These are phyloP conservation scores for Albifimbria verrucaria DNA, from an alignment of 2,329 filamentous ascomycete genomes.

Conservation along the genomic window DNA sequence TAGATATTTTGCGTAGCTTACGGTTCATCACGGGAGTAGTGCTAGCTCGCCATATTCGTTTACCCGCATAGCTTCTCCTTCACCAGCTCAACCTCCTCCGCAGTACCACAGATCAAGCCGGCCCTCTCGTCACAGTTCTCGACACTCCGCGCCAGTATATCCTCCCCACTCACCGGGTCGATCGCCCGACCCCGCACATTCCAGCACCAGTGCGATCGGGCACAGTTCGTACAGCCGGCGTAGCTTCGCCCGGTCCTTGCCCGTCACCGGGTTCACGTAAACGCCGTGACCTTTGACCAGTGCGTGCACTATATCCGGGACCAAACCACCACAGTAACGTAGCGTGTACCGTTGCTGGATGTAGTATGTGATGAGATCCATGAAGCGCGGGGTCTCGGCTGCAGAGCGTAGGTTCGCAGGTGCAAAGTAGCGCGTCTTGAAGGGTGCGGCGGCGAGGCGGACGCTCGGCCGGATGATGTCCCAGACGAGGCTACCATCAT, in stretches of 20 bases:
- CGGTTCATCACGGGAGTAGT: no score
- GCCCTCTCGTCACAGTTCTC: conserved; percentile 45
- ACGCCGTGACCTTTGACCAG: conserved; percentile 60
- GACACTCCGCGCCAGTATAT: conserved; percentile 37
- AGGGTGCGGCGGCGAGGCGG: conserved; percentile 31
- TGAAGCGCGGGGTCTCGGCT: conserved; percentile 47
- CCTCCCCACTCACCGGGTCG: conserved; percentile 40
- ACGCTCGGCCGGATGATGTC: conserved; percentile 40
- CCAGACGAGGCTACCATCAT: conserved; percentile 17
- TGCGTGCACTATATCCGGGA: conserved; percentile 58
- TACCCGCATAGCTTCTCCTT: conserved; percentile 15
- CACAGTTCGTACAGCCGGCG: conserved; percentile 56
- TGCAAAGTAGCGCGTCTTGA: conserved; percentile 56
- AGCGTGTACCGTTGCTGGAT: conserved; percentile 55
- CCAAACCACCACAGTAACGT: conserved; percentile 57
- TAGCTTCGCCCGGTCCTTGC: conserved; percentile 51
- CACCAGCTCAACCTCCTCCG: conserved; percentile 42
- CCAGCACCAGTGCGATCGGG: conserved; percentile 57
- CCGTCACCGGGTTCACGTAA: conserved; percentile 56
- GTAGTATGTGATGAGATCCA: conserved; percentile 44
- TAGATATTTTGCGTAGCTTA: no score
- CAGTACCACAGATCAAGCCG: conserved; percentile 48
- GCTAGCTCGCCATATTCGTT: no score
- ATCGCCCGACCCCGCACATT: conserved; percentile 57
- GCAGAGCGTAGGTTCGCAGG: conserved; percentile 60